Base-by-base conservation (phyloP, 2,329 filamentous ascomycete genomes). In the Bipolaris victoriae region DNA sequence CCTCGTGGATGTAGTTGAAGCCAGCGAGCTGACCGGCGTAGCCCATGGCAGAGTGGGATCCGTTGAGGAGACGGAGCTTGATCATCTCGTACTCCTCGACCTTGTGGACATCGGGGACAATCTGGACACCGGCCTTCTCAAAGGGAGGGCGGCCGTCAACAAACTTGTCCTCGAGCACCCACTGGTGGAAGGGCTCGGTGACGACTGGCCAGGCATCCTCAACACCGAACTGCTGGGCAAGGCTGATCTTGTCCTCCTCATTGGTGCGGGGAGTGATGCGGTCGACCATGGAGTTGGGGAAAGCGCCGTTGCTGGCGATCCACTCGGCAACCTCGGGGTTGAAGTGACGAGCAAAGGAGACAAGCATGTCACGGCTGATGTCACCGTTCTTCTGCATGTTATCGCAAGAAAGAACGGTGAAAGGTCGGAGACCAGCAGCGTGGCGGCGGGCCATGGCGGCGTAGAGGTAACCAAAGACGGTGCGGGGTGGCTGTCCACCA, bases 281-380 rank as follows among this genome's bases (percentile, higher is more conserved):
- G 62, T 71, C 68, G 6, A 71, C 68, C 68, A 71, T 71, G 49
- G 64, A 67, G 64, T 71, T 71, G 52, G 68, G 68, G 63, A 71
- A 71, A 31, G 68, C 68, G 52, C 68, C 68, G 41, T 69, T 67
- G 55, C 63, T 55, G 43, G 65, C 62, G 16, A 71, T 63, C 68
- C 68, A 71, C 33, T 58, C 57, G 31, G 68, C 68, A 24, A 71
- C 57, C 41, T 69, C 63, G 5, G 65, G 62, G 49, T 71, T 57
- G 45, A 63, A 62, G 54, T 65, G 67, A 24, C 60, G 60, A 22
- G 66, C 67, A 33, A 68, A 71, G 0, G 65, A 50, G 9, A 71
- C 50, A 22, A 71, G 55, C 68, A 71, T 69, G 44, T 66, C 63
- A 33, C 67, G 65, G 50, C 62, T 68, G 35, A 71, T 71, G 45